Conservation (phyloP, 805 yeast genomes). For the Wickerhamiella shivajii region DNA sequence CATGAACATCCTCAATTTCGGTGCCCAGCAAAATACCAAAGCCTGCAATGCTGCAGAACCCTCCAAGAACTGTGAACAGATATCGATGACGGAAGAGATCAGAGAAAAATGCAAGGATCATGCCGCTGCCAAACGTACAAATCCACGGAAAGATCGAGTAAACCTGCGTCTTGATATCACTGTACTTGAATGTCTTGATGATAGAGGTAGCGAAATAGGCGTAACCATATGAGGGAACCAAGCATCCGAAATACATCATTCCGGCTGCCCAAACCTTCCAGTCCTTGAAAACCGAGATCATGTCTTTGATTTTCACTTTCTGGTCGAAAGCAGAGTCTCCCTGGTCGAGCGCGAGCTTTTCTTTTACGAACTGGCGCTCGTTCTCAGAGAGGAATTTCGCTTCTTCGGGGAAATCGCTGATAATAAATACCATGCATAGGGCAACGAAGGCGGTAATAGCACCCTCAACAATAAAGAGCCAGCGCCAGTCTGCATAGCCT, state of each 20-base stretch:
- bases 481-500: slow-evolving; percentile 38
- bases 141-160: slow-evolving; percentile 83
- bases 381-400: slow-evolving; percentile 36
- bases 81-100: slow-evolving; percentile 35
- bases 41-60: slow-evolving; percentile 29
- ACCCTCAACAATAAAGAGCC: slow-evolving; percentile 45
- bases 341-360: slow-evolving; percentile 42
- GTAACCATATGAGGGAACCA: slow-evolving; percentile 60
- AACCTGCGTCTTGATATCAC: slow-evolving; percentile 60
- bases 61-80: slow-evolving; percentile 20
- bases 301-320: slow-evolving; percentile 34
- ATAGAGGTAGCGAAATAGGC: slow-evolving; percentile 62
- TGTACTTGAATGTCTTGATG: slow-evolving; percentile 45
- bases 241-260: slow-evolving; percentile 46
- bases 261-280: slow-evolving; percentile 45
- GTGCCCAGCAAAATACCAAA: slow-evolving; percentile 41
- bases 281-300: slow-evolving; percentile 40
- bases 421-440: slow-evolving; percentile 25
- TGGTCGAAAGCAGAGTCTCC: slow-evolving; percentile 36
- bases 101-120: slow-evolving; percentile 44
- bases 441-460: slow-evolving; percentile 29
- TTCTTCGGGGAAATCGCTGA: slow-evolving; percentile 58
- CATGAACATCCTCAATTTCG: slow-evolving; percentile 21
- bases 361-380: slow-evolving; percentile 39
- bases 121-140: slow-evolving; percentile 52